Conservation (phyloP, 805 yeast genomes). For the Scheffersomyces spartinae region DNA sequence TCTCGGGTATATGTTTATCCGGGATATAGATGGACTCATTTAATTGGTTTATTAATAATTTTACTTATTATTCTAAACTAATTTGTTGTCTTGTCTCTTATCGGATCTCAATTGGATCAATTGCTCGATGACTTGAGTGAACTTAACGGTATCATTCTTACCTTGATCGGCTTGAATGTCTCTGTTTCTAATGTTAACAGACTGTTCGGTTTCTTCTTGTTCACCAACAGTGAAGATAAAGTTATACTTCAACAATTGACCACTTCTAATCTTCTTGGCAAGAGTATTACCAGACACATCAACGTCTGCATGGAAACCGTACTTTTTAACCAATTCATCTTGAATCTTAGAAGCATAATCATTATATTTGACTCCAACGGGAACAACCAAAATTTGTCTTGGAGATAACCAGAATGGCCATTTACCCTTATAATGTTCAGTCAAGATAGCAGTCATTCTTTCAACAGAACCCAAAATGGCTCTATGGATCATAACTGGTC, state of each 20-base stretch:
- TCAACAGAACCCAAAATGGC: conserved; percentile 97
- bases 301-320: conserved; percentile 84
- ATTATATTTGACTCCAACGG: conserved; percentile 88
- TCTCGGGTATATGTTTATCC: no score
- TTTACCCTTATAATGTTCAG: conserved; percentile 97
- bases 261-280: conserved; percentile 96
- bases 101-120: conserved; percentile 56
- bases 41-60: no score
- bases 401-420: conserved; percentile 99
- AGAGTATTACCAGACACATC: conserved; percentile 92
- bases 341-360: conserved; percentile 83
- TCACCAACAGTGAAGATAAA: conserved; percentile 96
- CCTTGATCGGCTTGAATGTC: conserved; percentile 88
- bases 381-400: conserved; percentile 91
- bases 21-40: no score
- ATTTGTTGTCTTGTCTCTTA: conserved; percentile 72
- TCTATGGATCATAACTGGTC: conserved; percentile 99
- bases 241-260: conserved; percentile 89
- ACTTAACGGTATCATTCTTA: conserved; percentile 72
- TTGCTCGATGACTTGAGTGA: conserved; percentile 63
- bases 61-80: no score
- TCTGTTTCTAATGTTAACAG: conserved; percentile 95
- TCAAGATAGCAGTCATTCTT: conserved; percentile 97
- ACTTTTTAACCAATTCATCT: conserved; percentile 46
- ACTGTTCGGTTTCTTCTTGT: conserved; percentile 65